These are phyloP conservation scores for Schizophyllum amplum DNA, from an alignment of 1,284 basidiomycete species.

Conservation along the genomic window DNA sequence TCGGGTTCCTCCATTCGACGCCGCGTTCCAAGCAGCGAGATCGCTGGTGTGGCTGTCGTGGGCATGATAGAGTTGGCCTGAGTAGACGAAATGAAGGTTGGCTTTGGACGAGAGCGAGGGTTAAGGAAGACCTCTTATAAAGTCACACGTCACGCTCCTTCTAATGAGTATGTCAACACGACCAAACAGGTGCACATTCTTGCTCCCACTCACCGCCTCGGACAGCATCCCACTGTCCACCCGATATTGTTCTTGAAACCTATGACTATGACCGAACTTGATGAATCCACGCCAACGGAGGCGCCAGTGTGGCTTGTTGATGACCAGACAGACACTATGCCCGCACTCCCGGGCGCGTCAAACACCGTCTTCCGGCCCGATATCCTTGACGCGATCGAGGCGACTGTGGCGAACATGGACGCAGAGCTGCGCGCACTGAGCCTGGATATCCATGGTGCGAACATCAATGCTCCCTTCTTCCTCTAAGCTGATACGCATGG, in stretches of 20 bases:
- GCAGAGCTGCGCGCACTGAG: slow-evolving; percentile 50
- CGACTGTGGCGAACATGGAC: slow-evolving; percentile 45
- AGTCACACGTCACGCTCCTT: neutral
- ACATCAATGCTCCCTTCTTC: neutral
- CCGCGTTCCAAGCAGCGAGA: neutral
- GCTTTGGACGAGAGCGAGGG: neutral
- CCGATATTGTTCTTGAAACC: too few relatives aligned
- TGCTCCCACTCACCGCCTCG: too few relatives aligned
- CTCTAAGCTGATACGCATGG: neutral
- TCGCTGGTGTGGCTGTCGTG: neutral
- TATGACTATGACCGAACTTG: too few relatives aligned
- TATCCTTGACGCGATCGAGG: slow-evolving; percentile 47
- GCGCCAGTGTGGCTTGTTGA: slow-evolving; percentile 10
- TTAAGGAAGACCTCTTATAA: neutral
- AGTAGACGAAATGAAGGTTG: neutral
- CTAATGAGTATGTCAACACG: neutral
- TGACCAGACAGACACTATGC: slow-evolving; percentile 3
- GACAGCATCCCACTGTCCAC: too few relatives aligned
- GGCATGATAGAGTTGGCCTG: neutral
- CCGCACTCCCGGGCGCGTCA: slow-evolving; percentile 1
- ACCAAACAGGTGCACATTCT: too few relatives aligned
- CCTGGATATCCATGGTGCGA: slow-evolving; percentile 58
- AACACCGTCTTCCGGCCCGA: slow-evolving; percentile 30
- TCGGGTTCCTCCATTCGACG: neutral
- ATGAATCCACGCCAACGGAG: neutral